These are phyloP conservation scores for Daedaleopsis nitida DNA, from an alignment of 768 basidiomycete genomes.

Conservation along the genomic window DNA sequence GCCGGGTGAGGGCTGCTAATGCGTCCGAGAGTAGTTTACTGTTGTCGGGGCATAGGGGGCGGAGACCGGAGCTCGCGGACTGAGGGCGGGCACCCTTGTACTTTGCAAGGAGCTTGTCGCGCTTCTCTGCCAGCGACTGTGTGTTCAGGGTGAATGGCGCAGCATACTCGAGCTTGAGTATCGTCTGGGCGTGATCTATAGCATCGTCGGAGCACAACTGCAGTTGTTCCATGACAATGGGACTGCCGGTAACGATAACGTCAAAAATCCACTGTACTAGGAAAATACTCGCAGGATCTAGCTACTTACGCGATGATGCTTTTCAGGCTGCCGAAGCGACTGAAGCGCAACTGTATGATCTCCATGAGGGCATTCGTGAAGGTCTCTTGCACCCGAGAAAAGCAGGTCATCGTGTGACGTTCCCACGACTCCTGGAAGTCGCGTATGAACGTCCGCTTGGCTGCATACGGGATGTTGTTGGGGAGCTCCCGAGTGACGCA, in stretches of 20 bases:
- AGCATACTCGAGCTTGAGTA: conserved; percentile 21
- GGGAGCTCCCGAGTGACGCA: conserved; percentile 47
- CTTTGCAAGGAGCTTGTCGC: conserved; percentile 38
- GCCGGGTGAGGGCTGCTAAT: too few relatives aligned
- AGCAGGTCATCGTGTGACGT: conserved; percentile 34
- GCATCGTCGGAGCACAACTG: conserved; percentile 6
- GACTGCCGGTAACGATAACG: conserved; percentile 1
- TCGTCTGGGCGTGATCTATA: not conserved
- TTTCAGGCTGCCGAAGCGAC: conserved; percentile 39
- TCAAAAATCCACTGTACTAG: not conserved
- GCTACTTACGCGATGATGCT: conserved; percentile 35
- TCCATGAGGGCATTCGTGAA: conserved; percentile 32
- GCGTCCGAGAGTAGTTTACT: too few relatives aligned
- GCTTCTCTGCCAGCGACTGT: conserved; percentile 37
- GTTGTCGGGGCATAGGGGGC: too few relatives aligned
- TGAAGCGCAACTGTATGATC: conserved; percentile 40
- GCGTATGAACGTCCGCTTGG: conserved; percentile 41
- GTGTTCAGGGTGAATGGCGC: conserved; percentile 43
- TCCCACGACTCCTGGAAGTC: conserved; percentile 42
- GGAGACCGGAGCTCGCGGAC: too few relatives aligned
- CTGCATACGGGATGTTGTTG: conserved; percentile 44
- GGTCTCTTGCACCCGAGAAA: conserved; percentile 35
- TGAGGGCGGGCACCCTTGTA: conserved; percentile 37
- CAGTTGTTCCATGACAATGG: conserved; percentile 17
- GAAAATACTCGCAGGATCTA: too few relatives aligned